Evolutionary conservation across 768 basidiomycete genomes (phyloP), one percentile per base, ranked within the genome.

Genomic region (Phanerodontia chrysosporium): DNA sequence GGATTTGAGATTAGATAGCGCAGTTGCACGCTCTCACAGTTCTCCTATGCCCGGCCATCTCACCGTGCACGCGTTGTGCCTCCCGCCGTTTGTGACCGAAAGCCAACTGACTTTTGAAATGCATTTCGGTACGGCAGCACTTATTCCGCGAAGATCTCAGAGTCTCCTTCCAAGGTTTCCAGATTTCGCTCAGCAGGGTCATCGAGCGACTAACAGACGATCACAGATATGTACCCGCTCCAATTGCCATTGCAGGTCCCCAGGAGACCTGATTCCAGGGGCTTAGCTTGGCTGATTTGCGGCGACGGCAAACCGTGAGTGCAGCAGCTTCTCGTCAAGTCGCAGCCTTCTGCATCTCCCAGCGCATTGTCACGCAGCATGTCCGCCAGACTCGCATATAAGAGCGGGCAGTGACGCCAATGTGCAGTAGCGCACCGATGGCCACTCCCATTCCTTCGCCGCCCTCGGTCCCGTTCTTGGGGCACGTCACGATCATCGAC

Each of bases 401-500:
- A 7, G 12, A 22, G 25, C 25, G 48, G 4, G 21, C 24, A 12
- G 13, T 18, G 13, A 18, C 18, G n/a, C n/a, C n/a, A n/a, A 18
- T 18, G 10, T 18, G 18, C 39, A 54, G 24, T 4, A 24, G 36
- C 10, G n/a, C n/a, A n/a, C 35, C 14, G 14, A 75, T 75, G 74
- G 66, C 70, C 35, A 66, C 68, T 4, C 71, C 70, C 0, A 79
- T 79, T 45, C 78, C 78, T 12, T 72, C 74, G 51, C 77, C 78
- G 0, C 75, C 75, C 5, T 64, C 72, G 1, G 59, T 78, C 30
- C 76, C 77, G 14, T 72, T 78, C 64, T 58, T 79, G 13, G 78
- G 79, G 16, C 77, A 79, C 62, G 65, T 71, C 39, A 64, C 68
- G 30, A 49, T 66, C 1, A 60, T 76, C 56, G 75, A 76, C 51